Evolutionary conservation across 495 filamentous ascomycete species (phyloP).

Genomic region (Tuber aestivum): DNA sequence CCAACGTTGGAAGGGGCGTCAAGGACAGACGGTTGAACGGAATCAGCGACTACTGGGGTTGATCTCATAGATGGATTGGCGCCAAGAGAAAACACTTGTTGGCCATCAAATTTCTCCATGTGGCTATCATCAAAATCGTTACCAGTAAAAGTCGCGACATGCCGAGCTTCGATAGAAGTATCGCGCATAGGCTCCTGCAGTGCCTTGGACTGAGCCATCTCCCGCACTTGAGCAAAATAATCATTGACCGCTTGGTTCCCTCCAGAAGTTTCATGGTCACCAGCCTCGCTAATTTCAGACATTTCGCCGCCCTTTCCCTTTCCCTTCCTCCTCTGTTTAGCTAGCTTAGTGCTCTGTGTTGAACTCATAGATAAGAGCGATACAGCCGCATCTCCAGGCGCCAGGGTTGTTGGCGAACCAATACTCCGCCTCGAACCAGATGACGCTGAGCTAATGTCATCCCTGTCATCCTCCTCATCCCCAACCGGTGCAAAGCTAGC

Average conservation of each 20-base stretch:
- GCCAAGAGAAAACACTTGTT: constrained; percentile 38
- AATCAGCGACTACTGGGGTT: constrained; percentile 35
- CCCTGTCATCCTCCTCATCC: constrained; percentile 9
- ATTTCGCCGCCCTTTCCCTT: constrained; percentile 37
- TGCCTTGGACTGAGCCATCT: constrained; percentile 38
- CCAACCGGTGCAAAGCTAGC: constrained; percentile 17
- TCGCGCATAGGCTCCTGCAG: constrained; percentile 31
- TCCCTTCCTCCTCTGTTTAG: constrained; percentile 39
- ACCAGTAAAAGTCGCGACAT: constrained; percentile 31
- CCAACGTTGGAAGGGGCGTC: constrained; percentile 39
- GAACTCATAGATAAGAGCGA: constrained; percentile 36
- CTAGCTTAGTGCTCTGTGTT: constrained; percentile 38
- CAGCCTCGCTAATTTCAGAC: constrained; percentile 35
- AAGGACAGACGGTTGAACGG: constrained; percentile 42
- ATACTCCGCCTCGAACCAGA: constrained; percentile 28
- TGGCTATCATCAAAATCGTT: constrained; percentile 31
- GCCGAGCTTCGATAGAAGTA: constrained; percentile 38
- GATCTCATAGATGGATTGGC: constrained; percentile 43
- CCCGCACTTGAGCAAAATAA: constrained; percentile 41
- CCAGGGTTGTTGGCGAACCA: constrained; percentile 24
- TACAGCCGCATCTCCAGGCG: constrained; percentile 19
- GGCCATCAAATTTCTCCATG: constrained; percentile 39
- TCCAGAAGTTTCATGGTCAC: constrained; percentile 21
- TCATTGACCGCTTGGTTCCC: constrained; percentile 26
- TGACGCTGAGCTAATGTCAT: constrained; percentile 35